Conservation (phyloP, 257 asterid genomes). For the Salvia hispanica region DNA sequence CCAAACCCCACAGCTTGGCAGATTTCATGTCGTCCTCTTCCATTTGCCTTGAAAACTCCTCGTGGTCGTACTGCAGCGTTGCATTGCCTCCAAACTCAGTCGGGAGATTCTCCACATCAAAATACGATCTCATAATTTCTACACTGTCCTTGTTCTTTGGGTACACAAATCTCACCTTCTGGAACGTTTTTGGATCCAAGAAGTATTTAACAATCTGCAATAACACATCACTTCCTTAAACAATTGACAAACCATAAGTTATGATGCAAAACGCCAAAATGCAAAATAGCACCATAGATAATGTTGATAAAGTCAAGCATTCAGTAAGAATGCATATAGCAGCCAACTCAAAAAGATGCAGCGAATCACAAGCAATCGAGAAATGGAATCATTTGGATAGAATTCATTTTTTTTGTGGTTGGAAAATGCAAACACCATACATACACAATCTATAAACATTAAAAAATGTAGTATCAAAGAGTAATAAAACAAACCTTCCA, state of each 20-base stretch:
- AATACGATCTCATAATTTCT: conserved; percentile 75
- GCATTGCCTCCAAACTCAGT: conserved; percentile 91
- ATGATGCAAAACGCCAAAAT: not conserved
- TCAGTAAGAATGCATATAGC: not conserved
- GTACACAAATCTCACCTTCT: conserved; percentile 93
- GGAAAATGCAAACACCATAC: not conserved
- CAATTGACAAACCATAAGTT: too few relatives aligned
- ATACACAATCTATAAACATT: too few relatives aligned
- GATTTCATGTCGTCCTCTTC: conserved; percentile 72
- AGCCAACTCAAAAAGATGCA: not conserved
- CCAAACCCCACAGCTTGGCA: conserved; percentile 75
- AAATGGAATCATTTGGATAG: too few relatives aligned
- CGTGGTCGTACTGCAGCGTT: conserved; percentile 75
- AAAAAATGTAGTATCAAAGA: conserved; percentile 6
- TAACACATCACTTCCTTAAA: not conserved
- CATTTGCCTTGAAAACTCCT: conserved; percentile 85
- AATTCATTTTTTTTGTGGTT: not conserved
- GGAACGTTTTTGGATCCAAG: conserved; percentile 79
- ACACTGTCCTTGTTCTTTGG: conserved; percentile 89
- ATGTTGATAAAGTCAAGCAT: not conserved
- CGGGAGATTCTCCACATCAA: conserved; percentile 85
- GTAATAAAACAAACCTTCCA: conserved; percentile 71
- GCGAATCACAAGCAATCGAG: not conserved
- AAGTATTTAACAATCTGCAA: conserved; percentile 90
- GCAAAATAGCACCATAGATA: not conserved